Evolutionary conservation across 371 early-diverging fungal species (phyloP).

Genomic region (Mortierella sp.): DNA sequence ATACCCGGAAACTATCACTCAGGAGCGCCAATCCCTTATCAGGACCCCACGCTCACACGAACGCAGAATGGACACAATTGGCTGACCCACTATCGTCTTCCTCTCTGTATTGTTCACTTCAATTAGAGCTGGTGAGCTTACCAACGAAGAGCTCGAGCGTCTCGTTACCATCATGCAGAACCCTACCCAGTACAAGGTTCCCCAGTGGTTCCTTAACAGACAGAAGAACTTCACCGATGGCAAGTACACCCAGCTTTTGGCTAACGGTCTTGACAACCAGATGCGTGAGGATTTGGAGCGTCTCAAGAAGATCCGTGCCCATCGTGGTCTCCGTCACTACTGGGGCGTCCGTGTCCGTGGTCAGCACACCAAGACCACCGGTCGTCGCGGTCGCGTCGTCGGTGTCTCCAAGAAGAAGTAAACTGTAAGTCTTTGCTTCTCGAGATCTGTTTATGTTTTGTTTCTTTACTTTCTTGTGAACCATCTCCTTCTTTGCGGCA

Average conservation of each 20-base stretch:
- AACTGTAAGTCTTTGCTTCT: conserved; percentile 46
- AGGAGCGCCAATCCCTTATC: neutral
- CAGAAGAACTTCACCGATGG: conserved; percentile 98
- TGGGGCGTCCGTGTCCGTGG: conserved; percentile 96
- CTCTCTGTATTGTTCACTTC: conserved; percentile 10
- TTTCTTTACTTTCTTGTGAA: no score
- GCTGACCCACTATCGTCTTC: neutral
- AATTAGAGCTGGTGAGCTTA: conserved; percentile 96
- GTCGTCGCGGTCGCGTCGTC: conserved; percentile 97
- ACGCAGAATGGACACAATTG: neutral
- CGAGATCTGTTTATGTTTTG: neutral
- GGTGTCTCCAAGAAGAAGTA: conserved; percentile 99
- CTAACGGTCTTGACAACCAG: conserved; percentile 96
- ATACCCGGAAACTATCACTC: neutral
- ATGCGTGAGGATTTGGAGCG: conserved; percentile 98
- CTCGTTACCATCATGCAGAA: conserved; percentile 93
- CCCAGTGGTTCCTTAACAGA: conserved; percentile 98
- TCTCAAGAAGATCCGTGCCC: conserved; percentile 96
- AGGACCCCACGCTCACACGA: neutral
- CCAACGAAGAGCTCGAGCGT: conserved; percentile 93
- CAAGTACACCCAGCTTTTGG: conserved; percentile 93
- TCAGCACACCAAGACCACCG: conserved; percentile 99
- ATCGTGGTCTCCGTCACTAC: conserved; percentile 97
- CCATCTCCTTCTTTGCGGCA: no score
- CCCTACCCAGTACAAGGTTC: conserved; percentile 97